A percentile compares a stretch with the other conserved stretches of the same genome.
Evolutionary conservation across 192 early-diverging fungal species (phyloP).

Genomic region (Neocallimastix lanati): DNA sequence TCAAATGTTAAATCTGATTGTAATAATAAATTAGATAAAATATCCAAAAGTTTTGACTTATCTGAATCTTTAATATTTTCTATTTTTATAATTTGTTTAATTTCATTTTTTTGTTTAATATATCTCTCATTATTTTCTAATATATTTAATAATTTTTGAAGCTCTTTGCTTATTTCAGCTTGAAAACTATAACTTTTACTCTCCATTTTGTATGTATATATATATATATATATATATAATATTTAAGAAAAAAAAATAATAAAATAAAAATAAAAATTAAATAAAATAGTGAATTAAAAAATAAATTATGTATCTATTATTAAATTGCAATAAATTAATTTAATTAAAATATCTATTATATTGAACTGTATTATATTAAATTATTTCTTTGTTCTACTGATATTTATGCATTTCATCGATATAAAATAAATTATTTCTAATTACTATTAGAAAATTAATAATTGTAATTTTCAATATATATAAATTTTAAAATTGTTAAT

Average conservation of each 20-base stretch:
- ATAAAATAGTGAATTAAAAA: no score
- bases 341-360: no score
- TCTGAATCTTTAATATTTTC: neutral
- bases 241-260: neutral
- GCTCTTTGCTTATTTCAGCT: neutral
- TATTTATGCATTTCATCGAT: no score
- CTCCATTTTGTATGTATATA: neutral
- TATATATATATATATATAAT: neutral
- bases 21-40: neutral
- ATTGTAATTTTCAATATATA: no score
- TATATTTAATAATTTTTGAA: neutral
- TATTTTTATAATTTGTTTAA: neutral
- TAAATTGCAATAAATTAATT: no score
- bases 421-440: no score
- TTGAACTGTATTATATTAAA: no score
- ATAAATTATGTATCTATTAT: no score
- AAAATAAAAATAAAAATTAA: neutral
- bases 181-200: neutral
- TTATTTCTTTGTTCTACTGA: no score
- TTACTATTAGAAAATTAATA: no score
- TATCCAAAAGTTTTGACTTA: neutral
- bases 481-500: no score
- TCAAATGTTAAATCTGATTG: neutral
- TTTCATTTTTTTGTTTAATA: neutral
- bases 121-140: neutral